A percentile compares a stretch with the other conserved stretches of the same genome.
Evolutionary conservation across 345 rosid species (phyloP).

Genomic region (Abelmoschus esculentus): DNA sequence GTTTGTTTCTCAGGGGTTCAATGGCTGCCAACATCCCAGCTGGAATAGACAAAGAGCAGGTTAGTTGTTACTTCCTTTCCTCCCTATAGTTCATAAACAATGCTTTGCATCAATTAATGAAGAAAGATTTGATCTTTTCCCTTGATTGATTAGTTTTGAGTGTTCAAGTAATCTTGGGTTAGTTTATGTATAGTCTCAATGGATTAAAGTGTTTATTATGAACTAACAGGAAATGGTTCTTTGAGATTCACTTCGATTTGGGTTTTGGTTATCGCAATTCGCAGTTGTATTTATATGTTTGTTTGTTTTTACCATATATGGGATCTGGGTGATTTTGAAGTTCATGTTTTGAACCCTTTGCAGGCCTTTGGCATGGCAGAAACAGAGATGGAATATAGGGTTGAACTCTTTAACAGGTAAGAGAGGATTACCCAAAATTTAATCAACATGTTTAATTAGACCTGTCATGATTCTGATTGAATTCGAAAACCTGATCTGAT

Average conservation of each 20-base stretch:
- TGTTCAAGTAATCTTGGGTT: neutral
- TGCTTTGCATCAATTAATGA: neutral
- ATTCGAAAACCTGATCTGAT: neutral
- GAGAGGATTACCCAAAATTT: neutral
- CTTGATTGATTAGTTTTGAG: neutral
- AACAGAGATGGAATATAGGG: conserved; percentile 91
- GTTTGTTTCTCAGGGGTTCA: conserved; percentile 16
- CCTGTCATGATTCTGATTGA: no score
- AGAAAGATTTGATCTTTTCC: neutral
- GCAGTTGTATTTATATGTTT: no score
- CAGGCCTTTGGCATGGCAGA: conserved; percentile 91
- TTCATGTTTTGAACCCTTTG: conserved; percentile 17
- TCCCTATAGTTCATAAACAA: neutral
- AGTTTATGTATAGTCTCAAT: neutral
- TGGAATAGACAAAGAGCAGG: conserved; percentile 67
- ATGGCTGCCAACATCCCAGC: conserved; percentile 43
- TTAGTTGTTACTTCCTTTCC: conserved; percentile 7
- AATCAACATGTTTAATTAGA: no score
- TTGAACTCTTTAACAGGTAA: conserved; percentile 91
- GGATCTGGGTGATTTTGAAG: conserved; percentile 3
- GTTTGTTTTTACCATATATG: neutral
- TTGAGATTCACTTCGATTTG: neutral
- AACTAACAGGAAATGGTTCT: neutral
- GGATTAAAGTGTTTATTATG: neutral
- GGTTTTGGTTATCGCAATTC: neutral